Conservation (phyloP, 1,284 basidiomycete species). For the Peniophora sp. region DNA sequence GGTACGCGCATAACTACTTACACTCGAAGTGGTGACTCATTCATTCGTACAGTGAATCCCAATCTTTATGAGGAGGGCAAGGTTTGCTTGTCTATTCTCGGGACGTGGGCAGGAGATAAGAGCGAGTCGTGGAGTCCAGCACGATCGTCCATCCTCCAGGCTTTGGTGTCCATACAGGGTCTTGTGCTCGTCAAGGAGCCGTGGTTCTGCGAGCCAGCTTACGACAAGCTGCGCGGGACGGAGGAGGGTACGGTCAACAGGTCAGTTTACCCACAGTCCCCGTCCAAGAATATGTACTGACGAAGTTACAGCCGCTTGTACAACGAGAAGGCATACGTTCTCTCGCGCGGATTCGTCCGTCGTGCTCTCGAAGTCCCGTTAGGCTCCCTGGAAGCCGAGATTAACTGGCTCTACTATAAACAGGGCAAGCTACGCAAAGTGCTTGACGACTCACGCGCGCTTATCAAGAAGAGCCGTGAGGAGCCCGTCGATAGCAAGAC, state of each 20-base stretch:
- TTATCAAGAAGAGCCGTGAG: constrained; percentile 63
- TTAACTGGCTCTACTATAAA: constrained; percentile 68
- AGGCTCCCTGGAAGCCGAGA: constrained; percentile 64
- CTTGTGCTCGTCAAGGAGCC: constrained; percentile 89
- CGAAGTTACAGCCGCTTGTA: constrained; percentile 52
- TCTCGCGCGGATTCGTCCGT: constrained; percentile 83
- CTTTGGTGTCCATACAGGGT: constrained; percentile 90
- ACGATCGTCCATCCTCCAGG: constrained; percentile 82
- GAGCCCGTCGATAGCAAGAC: constrained; percentile 21
- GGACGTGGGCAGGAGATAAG: constrained; percentile 87
- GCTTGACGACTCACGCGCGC: constrained; percentile 49
- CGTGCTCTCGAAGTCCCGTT: constrained; percentile 77
- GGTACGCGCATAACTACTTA: constrained; percentile 73
- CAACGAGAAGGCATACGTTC: constrained; percentile 88
- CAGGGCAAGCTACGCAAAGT: constrained; percentile 62
- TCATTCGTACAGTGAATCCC: neutral
- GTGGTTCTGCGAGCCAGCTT: constrained; percentile 91
- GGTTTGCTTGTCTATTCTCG: constrained; percentile 87
- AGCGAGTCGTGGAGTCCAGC: constrained; percentile 80
- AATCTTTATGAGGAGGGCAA: constrained; percentile 96
- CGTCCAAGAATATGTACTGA: neutral
- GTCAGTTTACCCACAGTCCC: constrained; percentile 23
- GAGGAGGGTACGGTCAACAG: constrained; percentile 84
- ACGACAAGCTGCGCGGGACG: constrained; percentile 84
- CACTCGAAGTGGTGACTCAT: constrained; percentile 1